These are phyloP conservation scores for Salvia miltiorrhiza DNA, from an alignment of 257 asterid genomes.

Conservation along the genomic window DNA sequence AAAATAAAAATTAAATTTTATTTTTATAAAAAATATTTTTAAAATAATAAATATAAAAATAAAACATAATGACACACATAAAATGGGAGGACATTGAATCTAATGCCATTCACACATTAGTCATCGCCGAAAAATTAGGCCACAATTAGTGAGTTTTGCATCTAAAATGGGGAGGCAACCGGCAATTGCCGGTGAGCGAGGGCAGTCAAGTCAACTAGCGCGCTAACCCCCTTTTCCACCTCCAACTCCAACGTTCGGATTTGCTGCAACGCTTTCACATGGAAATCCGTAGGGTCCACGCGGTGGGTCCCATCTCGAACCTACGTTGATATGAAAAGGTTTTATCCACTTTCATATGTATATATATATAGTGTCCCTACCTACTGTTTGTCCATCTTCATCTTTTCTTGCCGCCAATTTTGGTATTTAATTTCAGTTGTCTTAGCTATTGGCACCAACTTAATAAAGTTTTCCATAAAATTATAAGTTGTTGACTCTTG, in stretches of 20 bases:
- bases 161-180: background rate
- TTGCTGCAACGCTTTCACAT: constrained; percentile 12
- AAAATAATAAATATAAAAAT: too few relatives aligned
- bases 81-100: too few relatives aligned
- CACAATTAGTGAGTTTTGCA: background rate
- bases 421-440: background rate
- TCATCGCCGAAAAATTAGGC: background rate
- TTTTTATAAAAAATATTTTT: too few relatives aligned
- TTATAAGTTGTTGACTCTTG: too few relatives aligned
- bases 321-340: background rate
- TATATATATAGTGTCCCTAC: constrained; percentile 21
- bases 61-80: too few relatives aligned
- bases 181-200: constrained; percentile 18
- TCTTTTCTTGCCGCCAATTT: constrained; percentile 14
- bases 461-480: too few relatives aligned
- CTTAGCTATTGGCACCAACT: background rate
- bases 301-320: constrained; percentile 17
- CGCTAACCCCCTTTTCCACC: background rate
- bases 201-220: background rate
- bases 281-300: constrained; percentile 13
- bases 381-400: background rate
- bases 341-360: constrained; percentile 22
- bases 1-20: too few relatives aligned
- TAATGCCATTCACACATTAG: too few relatives aligned
- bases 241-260: constrained; percentile 18